phyloP scores from a whole-genome alignment of 345 rosid species.

The Corchorus capsularis region DNA sequence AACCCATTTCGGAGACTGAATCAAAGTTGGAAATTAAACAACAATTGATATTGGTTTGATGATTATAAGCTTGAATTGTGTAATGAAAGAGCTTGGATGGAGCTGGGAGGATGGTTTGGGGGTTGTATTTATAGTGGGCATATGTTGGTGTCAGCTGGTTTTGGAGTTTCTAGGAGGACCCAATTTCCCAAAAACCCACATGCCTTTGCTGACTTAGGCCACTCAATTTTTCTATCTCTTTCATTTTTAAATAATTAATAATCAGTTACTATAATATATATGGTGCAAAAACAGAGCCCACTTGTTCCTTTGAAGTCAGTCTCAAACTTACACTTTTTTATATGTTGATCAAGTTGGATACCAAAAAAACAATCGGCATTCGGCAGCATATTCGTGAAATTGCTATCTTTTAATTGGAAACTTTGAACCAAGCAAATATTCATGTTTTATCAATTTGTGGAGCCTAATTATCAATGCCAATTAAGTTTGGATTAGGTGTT shows the following conservation, averaged over 20 bases:
- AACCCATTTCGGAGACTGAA: conserved; percentile 7
- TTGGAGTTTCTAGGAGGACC: neutral
- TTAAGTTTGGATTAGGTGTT: too few relatives aligned
- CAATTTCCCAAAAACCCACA: neutral
- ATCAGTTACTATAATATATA: neutral
- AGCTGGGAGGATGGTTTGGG: neutral
- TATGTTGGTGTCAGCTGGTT: neutral
- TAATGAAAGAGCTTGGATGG: conserved; percentile 13
- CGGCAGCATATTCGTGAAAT: too few relatives aligned
- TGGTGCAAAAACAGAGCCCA: conserved; percentile 2
- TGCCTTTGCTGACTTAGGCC: neutral
- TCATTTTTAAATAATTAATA: neutral
- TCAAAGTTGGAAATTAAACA: neutral
- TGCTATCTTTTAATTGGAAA: too few relatives aligned
- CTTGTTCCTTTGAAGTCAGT: neutral
- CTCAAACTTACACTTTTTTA: neutral
- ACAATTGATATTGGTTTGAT: neutral
- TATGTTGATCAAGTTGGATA: neutral
- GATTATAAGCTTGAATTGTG: too few relatives aligned
- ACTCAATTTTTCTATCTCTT: neutral
- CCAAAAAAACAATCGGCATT: neutral
- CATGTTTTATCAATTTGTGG: too few relatives aligned
- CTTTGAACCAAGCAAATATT: too few relatives aligned
- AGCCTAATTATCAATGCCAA: too few relatives aligned
- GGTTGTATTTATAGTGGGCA: neutral